Base-by-base conservation (phyloP, 306 rosid genomes). In the Sicyos baderoa region DNA sequence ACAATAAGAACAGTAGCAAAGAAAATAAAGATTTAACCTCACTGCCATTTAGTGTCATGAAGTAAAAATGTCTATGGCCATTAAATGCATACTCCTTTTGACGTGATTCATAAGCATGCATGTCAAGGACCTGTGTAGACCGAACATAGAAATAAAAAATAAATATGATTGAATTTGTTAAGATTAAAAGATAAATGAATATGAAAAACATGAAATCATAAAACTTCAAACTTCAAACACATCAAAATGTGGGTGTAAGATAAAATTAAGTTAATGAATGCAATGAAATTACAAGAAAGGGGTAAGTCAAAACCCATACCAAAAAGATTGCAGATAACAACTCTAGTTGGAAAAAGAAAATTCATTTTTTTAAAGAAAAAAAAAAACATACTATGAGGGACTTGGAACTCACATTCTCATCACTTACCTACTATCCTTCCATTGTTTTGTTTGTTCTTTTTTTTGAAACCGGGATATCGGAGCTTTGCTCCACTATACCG, bases 61-160 rank as follows among this genome's bases (percentile, higher is more conserved):
- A 94, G 82, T 94, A 94, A 91, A 94, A 94, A 88, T 94, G 99
- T 35, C 91, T 84, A 81, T 94, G 99, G 58, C 90, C 90, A 80
- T 90, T 90, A 80, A 86, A 60, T 72, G 97, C 99, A 54, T 94
- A 94, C 77, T 94, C 92, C 74, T 88, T 88, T 76, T 88, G 99
- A 2, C 99, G 90, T 71, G 89, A 90, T 84, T 84, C 96, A 44
- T 94, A 88, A 61, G 99, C 75, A 61, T 79, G 86, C 78, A 82
- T 79, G 72, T 94, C 96, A 79, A 94, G 99, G 76, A 94, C 99
- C 99, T 94, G 88, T 57, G 76, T 74, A 53, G 71, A 76, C 48
- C 54, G 69, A 68, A 70, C 60, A 68, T 23, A 64, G 55, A 77
- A 75, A 69, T 40, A 22, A 25, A 58, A 25, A 32, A 72, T 3